Percentiles rank a stretch among this genome's conserved stretches.
These are phyloP conservation scores for Suhomyces panamericanus DNA, from an alignment of 1,139 yeast genomes.

Conservation along the genomic window DNA sequence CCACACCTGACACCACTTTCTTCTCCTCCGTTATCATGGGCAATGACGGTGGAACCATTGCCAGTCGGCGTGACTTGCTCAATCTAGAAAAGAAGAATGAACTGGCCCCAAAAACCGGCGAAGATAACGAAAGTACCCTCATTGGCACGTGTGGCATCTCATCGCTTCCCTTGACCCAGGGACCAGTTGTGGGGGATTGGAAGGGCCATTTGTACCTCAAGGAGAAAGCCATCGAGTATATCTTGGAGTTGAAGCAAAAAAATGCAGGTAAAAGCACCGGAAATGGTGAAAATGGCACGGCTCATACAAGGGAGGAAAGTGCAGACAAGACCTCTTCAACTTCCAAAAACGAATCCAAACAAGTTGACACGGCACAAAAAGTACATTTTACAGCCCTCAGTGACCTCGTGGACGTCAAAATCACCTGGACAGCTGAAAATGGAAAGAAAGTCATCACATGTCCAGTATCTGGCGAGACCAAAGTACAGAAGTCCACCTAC, in stretches of 20 bases:
- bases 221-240: slow-evolving; percentile 60
- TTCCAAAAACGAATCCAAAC: slow-evolving; percentile 12
- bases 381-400: slow-evolving; percentile 17
- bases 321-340: background rate
- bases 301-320: background rate
- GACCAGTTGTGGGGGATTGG: slow-evolving; percentile 63
- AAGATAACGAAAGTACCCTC: slow-evolving; percentile 8
- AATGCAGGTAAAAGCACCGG: background rate
- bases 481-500: slow-evolving; percentile 17
- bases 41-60: slow-evolving; percentile 54
- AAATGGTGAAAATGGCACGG: too few relatives aligned
- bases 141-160: slow-evolving; percentile 29
- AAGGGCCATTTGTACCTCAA: slow-evolving; percentile 70
- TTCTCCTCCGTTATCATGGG: slow-evolving; percentile 30
- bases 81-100: slow-evolving; percentile 23
- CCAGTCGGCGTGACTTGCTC: slow-evolving; percentile 45
- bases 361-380: background rate
- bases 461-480: slow-evolving; percentile 14
- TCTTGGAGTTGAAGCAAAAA: slow-evolving; percentile 36
- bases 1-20: too few relatives aligned
- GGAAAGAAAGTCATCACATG: slow-evolving; percentile 42
- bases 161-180: slow-evolving; percentile 24
- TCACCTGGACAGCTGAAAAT: slow-evolving; percentile 22
- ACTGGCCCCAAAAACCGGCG: slow-evolving; percentile 3
- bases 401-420: slow-evolving; percentile 32